These are phyloP conservation scores for Jaltomata sinuosa DNA, from an alignment of 257 asterid genomes.

Conservation along the genomic window DNA sequence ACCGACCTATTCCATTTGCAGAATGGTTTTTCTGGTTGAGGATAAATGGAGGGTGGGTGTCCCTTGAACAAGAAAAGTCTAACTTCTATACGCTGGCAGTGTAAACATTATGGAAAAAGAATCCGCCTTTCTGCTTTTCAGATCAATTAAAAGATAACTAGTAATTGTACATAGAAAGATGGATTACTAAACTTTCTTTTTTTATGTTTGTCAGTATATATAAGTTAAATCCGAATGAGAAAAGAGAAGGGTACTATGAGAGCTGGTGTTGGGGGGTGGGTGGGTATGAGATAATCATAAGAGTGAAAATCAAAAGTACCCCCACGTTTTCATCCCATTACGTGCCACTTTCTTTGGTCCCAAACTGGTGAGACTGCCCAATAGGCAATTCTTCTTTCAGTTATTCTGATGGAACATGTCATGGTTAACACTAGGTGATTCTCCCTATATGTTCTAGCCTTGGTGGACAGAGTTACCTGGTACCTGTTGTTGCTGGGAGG, in stretches of 20 bases:
- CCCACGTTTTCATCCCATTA: slow-evolving; percentile 13
- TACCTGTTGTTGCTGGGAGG: no score
- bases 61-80: not conserved
- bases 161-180: no score
- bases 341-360: slow-evolving; percentile 28
- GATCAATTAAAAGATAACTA: not conserved
- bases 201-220: not conserved
- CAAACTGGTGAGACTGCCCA: not conserved
- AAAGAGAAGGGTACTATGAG: not conserved
- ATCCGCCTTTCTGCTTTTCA: no score
- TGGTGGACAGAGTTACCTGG: no score
- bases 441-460: no score
- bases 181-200: no score
- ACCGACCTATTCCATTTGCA: slow-evolving; percentile 44
- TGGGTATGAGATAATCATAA: slow-evolving; percentile 1
- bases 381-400: not conserved
- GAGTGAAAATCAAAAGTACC: slow-evolving; percentile 3
- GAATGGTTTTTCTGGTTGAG: slow-evolving; percentile 35
- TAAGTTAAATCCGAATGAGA: not conserved
- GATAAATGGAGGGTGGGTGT: not conserved
- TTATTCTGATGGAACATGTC: not conserved
- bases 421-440: no score
- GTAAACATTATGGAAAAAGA: no score
- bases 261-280: not conserved
- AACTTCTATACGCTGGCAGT: not conserved